Evolutionary conservation across 176 grass and related monocot genomes (phyloP), one percentile per base, ranked within the genome.

Genomic region (Avena atlantica): DNA sequence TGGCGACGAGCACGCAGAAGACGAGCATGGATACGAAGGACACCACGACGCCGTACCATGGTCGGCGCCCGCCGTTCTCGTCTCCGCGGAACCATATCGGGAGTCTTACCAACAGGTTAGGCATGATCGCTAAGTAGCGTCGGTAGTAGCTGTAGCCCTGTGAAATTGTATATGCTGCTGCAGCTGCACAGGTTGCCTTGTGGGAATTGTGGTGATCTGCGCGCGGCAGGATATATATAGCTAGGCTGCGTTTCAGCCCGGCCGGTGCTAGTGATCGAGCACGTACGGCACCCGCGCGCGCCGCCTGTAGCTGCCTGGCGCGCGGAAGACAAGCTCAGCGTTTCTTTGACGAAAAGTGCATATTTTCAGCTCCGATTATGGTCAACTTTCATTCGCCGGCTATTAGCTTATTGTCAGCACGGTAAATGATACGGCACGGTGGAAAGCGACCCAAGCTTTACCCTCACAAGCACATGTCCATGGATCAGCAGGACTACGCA

Each of bases 1-100:
- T 13, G 55, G 58, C 79, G 55, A 66, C 84, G 29, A 87, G 64
- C 8, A 60, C 73, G 84, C 84, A 90, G 74, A 90, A 87, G 21
- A 90, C 5, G 16, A 90, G 5, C 79, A 64, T 13, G 0, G 45
- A 11, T 53, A 59, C 6, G 8, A 48, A 37, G 73, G 45, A 83
- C n/a, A 65, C 72, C 3, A 0, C 44, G 89, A 90, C 52, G 44
- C 63, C 84, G 9, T 55, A 86, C 8, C 29, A 90, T 29, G 72
- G 20, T 55, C 55, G 19, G 63, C 37, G 3, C 20, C 34, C n/a
- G 6, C 4, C 65, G 2, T 12, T 44, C 1, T 2, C 53, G 1
- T 47, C 78, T 44, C 50, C 20, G 20, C 8, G 52, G 8, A 83
- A 56, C 52, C 20, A 45, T 20, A 15, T 5, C 67, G 67, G 37